Conservation (phyloP, 2,329 filamentous ascomycete species). For the Cyphellophora europaea region DNA sequence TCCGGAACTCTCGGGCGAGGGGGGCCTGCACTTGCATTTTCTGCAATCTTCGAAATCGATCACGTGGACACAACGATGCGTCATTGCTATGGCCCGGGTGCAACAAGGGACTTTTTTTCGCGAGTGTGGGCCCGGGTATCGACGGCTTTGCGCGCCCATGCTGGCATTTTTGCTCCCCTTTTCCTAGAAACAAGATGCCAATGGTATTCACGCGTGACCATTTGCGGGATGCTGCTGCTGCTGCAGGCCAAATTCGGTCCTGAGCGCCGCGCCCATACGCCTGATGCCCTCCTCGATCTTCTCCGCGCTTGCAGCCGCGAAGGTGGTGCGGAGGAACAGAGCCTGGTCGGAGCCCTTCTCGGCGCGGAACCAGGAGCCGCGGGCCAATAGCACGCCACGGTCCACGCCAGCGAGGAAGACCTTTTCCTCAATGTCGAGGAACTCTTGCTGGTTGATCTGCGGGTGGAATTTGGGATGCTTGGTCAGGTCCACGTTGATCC, state of each 20-base stretch:
- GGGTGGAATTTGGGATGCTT: conserved; percentile 28
- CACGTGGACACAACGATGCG: no score
- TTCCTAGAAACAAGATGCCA: no score
- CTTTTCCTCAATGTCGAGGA: conserved; percentile 61
- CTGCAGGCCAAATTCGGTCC: conserved; percentile 25
- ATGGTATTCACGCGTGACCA: no score
- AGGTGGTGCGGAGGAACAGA: conserved; percentile 85
- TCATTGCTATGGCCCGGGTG: no score
- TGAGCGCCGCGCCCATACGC: conserved; percentile 67
- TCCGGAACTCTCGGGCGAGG: no score
- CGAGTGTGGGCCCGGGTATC: no score
- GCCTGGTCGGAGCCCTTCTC: conserved; percentile 51
- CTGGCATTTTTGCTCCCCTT: no score
- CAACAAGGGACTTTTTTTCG: no score
- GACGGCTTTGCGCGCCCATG: no score
- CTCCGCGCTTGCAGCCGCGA: conserved; percentile 65
- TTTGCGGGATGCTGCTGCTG: conserved; percentile 17
- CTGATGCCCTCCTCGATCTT: conserved; percentile 64
- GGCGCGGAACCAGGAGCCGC: conserved; percentile 86
- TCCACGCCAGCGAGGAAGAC: conserved; percentile 73
- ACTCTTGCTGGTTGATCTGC: conserved; percentile 25
- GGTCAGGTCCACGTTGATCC: conserved; percentile 37
- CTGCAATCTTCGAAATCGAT: no score
- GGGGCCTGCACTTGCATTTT: no score
- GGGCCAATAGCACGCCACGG: conserved; percentile 68